Evolutionary conservation across 495 filamentous ascomycete species (phyloP).

Genomic region (Neurospora cerealis): DNA sequence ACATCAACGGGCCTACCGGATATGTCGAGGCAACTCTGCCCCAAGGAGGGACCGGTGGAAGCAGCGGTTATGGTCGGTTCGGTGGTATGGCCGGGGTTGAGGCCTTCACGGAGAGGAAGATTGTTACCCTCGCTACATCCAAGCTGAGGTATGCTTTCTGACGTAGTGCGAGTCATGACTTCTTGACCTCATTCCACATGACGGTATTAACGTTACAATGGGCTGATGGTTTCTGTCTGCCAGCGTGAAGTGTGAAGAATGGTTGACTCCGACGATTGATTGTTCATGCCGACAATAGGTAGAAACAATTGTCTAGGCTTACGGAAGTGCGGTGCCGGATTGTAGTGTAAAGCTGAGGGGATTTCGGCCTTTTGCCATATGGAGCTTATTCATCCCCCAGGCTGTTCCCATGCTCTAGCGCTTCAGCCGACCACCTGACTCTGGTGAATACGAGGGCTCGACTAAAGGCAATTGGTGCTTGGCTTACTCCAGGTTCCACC

Average conservation of each 20-base stretch:
- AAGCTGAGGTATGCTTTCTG: slow-evolving; percentile 18
- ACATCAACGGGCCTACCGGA: slow-evolving; percentile 27
- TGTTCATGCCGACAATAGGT: background rate
- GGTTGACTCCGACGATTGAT: background rate
- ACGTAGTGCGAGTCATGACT: background rate
- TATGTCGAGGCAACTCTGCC: slow-evolving; percentile 26
- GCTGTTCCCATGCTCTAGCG: background rate
- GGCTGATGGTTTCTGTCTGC: background rate
- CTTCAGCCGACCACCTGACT: background rate
- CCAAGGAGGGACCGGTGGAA: slow-evolving; percentile 24
- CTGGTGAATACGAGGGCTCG: slow-evolving; percentile 1
- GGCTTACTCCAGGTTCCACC: background rate
- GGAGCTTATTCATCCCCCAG: background rate
- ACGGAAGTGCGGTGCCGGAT: background rate
- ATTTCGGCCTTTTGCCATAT: background rate
- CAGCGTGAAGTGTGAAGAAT: background rate
- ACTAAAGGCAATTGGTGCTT: background rate
- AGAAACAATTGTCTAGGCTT: background rate
- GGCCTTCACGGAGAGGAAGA: slow-evolving; percentile 25
- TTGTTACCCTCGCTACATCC: slow-evolving; percentile 18
- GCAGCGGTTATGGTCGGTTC: slow-evolving; percentile 29
- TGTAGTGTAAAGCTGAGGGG: background rate
- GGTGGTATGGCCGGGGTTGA: slow-evolving; percentile 23
- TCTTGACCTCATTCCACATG: background rate
- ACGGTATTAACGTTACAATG: background rate